A percentile compares a stretch with the other conserved stretches of the same genome.
Conservation (phyloP, 179 eudicot species). For the Actinidia arguta region DNA sequence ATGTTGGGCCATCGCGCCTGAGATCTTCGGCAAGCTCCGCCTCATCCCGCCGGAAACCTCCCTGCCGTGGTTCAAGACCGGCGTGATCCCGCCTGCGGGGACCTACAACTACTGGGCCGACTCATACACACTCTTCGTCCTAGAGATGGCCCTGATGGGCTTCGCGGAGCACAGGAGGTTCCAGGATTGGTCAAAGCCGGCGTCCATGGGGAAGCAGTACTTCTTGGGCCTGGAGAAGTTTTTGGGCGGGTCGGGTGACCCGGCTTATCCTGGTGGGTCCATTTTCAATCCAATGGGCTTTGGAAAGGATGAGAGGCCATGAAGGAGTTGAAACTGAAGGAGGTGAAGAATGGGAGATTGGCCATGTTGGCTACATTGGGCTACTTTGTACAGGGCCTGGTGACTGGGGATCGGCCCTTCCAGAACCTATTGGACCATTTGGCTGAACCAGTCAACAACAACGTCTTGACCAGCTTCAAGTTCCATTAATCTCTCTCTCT, state of each 20-base stretch:
- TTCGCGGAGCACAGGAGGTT: conserved; percentile 94
- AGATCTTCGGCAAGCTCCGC: conserved; percentile 75
- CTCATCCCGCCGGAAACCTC: conserved; percentile 92
- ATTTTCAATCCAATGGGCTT: conserved; percentile 94
- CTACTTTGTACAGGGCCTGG: conserved; percentile 78
- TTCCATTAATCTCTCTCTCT: conserved; percentile 57
- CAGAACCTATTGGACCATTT: conserved; percentile 94
- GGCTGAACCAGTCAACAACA: conserved; percentile 97
- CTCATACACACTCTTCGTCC: conserved; percentile 75
- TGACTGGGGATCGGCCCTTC: conserved; percentile 93
- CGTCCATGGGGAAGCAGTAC: conserved; percentile 78
- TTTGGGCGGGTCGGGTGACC: conserved; percentile 68
- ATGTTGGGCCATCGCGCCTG: conserved; percentile 95
- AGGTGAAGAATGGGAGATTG: conserved; percentile 92
- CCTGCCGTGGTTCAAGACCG: conserved; percentile 97
- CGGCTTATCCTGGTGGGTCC: conserved; percentile 97
- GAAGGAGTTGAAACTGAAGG: conserved; percentile 92
- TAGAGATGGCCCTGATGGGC: conserved; percentile 95
- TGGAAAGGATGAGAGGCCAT: conserved; percentile 94
- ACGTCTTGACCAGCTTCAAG: conserved; percentile 90
- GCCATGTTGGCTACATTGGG: conserved; percentile 97
- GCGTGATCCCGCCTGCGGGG: conserved; percentile 96
- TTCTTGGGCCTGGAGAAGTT: conserved; percentile 68
- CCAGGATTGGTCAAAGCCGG: conserved; percentile 93
- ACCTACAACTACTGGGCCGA: conserved; percentile 98